Base-by-base conservation (phyloP, 441 rosid species). In the Melastoma candidum region DNA sequence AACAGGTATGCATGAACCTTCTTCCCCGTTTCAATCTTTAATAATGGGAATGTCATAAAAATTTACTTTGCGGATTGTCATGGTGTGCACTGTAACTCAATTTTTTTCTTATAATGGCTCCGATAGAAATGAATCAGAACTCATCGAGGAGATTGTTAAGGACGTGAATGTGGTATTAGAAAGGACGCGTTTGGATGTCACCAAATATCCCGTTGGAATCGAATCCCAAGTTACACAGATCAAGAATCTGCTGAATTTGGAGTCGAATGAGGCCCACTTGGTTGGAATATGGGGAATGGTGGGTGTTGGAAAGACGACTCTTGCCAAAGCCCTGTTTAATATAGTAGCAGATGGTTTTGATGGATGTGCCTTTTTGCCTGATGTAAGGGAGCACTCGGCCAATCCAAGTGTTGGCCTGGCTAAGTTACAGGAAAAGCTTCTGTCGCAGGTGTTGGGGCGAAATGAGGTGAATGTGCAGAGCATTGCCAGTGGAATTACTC, bases 401-500 rank as follows among this genome's bases (percentile, higher is more conserved):
- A 24, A 48, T 24, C n/a, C 11, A 3, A 29, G 39, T 29, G 39
- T 29, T 0, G 51, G 51, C 51, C 4, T 24, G 1, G 51, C 26
- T 22, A 25, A 48, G 11, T 27, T 48, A 27, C 51, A 48, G 27
- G 26, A 48, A 11, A 27, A 48, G n/a, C 51, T 48, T 48, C n/a
- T 48, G 3, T 2, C 0, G 1, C 1, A 24, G 51, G 26, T 48
- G 51, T 48, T 48, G 29, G 6, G 12, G 51, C 24, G 27, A 22
- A 48, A 48, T 14, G 32, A 11, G n/a, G 24, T 24, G 5, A n/a
- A 12, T 2, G 29, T 24, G 22, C 4, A n/a, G 0, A 22, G 51
- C 32, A 2, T 22, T 25, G 51, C 10, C 12, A 7, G n/a, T 1
- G 51, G 51, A 27, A 48, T 48, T 14, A 22, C 24, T 48, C 26